Evolutionary conservation across 2,329 filamentous ascomycete genomes (phyloP), one percentile per base, ranked within the genome.

Genomic region (Seiridium cupressi): DNA sequence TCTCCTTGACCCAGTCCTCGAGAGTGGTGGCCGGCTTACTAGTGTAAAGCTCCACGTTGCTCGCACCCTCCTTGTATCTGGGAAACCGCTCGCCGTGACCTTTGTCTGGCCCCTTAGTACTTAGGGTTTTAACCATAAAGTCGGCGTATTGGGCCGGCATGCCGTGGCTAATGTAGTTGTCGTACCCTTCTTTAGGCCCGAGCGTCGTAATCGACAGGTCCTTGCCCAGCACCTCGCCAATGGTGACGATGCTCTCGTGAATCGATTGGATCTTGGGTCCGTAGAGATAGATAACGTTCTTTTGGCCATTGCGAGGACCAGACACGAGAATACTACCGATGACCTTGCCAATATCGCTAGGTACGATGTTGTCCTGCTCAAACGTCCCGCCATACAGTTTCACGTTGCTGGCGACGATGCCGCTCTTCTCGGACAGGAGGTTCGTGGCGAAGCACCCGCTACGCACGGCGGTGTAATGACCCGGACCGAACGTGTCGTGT

Each of bases 361-460:
- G 75, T 0, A 74, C 65, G 54, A 83, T 76, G 31, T 63, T 72
- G 63, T 83, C 80, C 11, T 71, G 18, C 18, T 26, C 18, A 66
- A 46, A 62, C 58, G 9, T 68, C 69, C 4, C 6, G 66, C 64
- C 2, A 77, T 46, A 44, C 68, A 70, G 11, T 78, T 72, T 26
- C 8, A 75, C 66, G 0, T 70, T 73, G 0, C 60, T 63, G 3
- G 61, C 35, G 13, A 79, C 71, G 4, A 62, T 68, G 6, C 57
- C 48, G 18, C 18, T 26, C 56, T 64, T 68, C 49, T 70, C 72
- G 56, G 65, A 68, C 0, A 73, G 38, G 18, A 72, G 35, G 61
- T 84, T 84, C 10, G 68, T 81, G 9, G 74, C 75, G 61, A 83
- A 84, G 8, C 58, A 72, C 1, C 70, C 78, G 0, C 79, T 78